phyloP scores from a whole-genome alignment of 352 stramenopile genomes.

The Globisporangium yorkense region DNA sequence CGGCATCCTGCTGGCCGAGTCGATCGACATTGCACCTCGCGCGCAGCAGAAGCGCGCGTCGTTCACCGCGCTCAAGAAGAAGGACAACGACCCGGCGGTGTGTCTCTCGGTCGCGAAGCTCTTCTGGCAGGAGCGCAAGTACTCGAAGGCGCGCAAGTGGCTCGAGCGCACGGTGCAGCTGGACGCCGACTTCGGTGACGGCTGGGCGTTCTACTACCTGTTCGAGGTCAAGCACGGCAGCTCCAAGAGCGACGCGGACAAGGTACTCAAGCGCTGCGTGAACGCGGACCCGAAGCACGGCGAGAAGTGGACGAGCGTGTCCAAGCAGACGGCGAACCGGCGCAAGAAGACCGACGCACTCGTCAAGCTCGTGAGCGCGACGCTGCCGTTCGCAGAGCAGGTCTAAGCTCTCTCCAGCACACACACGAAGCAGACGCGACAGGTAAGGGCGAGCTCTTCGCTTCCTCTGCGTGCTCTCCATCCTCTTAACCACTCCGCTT shows the following conservation, averaged over 20 bases:
- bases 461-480: not conserved
- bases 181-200: conserved; percentile 95
- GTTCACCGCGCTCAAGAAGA: conserved; percentile 95
- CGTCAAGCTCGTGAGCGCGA: conserved; percentile 73
- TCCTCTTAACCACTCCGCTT: not conserved
- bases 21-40: conserved; percentile 92
- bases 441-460: not conserved
- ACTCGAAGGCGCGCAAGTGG: conserved; percentile 96
- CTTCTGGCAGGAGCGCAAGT: conserved; percentile 95
- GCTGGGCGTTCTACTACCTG: conserved; percentile 96
- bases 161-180: conserved; percentile 95
- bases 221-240: conserved; percentile 94
- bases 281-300: conserved; percentile 92
- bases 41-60: conserved; percentile 95
- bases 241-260: conserved; percentile 62
- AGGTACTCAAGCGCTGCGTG: conserved; percentile 86
- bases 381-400: conserved; percentile 63
- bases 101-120: conserved; percentile 95
- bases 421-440: too few relatives aligned
- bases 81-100: conserved; percentile 96
- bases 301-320: conserved; percentile 91
- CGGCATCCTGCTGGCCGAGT: conserved; percentile 93
- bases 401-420: too few relatives aligned
- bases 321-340: conserved; percentile 91
- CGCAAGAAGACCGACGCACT: conserved; percentile 71